phyloP scores from a whole-genome alignment of 441 rosid species.

The Corymbia citriodora region DNA sequence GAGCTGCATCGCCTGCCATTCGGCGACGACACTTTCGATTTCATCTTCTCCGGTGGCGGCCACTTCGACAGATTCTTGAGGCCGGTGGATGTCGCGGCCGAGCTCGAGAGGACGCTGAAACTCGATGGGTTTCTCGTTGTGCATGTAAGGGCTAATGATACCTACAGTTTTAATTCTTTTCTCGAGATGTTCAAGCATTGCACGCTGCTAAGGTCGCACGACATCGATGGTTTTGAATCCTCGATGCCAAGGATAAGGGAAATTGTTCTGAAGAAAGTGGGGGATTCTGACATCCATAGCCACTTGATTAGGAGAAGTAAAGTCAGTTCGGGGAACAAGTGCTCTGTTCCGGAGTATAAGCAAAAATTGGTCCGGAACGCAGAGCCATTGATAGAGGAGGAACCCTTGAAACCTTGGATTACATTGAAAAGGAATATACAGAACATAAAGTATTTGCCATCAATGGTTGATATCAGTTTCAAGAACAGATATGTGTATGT shows the following conservation, averaged over 20 bases:
- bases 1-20: conserved; percentile 53
- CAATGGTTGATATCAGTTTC: conserved; percentile 84
- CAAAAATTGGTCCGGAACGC: conserved; percentile 57
- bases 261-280: conserved; percentile 53
- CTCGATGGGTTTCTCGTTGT: conserved; percentile 81
- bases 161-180: conserved; percentile 90
- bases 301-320: conserved; percentile 12
- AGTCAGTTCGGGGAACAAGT: conserved; percentile 30
- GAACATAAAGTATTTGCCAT: conserved; percentile 69
- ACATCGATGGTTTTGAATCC: conserved; percentile 58
- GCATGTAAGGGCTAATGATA: conserved; percentile 82
- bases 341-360: conserved; percentile 65
- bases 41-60: conserved; percentile 73
- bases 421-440: conserved; percentile 70
- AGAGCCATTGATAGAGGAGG: conserved; percentile 63
- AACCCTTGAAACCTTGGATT: conserved; percentile 96
- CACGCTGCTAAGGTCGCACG: conserved; percentile 51
- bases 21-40: conserved; percentile 52
- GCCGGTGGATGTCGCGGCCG: conserved; percentile 65
- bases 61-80: conserved; percentile 40
- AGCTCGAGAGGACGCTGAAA: conserved; percentile 73
- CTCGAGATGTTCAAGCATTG: conserved; percentile 84
- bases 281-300: conserved; percentile 5
- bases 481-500: conserved; percentile 84
- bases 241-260: conserved; percentile 59